A percentile compares a stretch with the other conserved stretches of the same genome.
These are phyloP conservation scores for Serendipita vermifera DNA, from an alignment of 768 basidiomycete species.

Conservation along the genomic window DNA sequence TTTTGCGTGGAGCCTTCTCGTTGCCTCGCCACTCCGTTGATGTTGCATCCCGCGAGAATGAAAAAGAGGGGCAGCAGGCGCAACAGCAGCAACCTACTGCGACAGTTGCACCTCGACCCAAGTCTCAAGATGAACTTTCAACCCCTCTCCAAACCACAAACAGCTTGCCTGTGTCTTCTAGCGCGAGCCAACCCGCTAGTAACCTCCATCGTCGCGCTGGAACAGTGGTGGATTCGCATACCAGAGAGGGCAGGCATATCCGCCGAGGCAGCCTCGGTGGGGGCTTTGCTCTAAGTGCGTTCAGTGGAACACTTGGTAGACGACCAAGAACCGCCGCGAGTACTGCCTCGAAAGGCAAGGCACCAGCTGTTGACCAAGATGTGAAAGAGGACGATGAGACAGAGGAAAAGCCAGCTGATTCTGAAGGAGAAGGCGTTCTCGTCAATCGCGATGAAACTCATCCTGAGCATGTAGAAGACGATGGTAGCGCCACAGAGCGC, in stretches of 20 bases:
- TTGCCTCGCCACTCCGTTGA: slow-evolving; percentile 3
- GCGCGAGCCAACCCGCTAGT: slow-evolving; percentile 44
- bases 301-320: slow-evolving; percentile 50
- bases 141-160: slow-evolving; percentile 22
- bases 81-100: not conserved
- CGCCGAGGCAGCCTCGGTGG: slow-evolving; percentile 67
- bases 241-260: slow-evolving; percentile 51
- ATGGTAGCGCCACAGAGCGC: slow-evolving; percentile 37
- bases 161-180: slow-evolving; percentile 24
- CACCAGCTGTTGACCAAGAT: slow-evolving; percentile 17
- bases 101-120: slow-evolving; percentile 4
- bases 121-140: slow-evolving; percentile 8
- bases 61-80: not conserved
- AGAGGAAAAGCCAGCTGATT: slow-evolving; percentile 26
- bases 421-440: slow-evolving; percentile 17
- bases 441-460: slow-evolving; percentile 7
- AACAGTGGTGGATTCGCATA: slow-evolving; percentile 59
- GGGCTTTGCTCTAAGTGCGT: slow-evolving; percentile 32
- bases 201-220: slow-evolving; percentile 60
- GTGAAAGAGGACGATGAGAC: slow-evolving; percentile 32
- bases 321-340: slow-evolving; percentile 36
- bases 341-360: slow-evolving; percentile 19
- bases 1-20: not conserved
- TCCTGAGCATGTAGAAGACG: slow-evolving; percentile 1
- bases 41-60: not conserved